Base-by-base conservation (phyloP, 2,329 filamentous ascomycete genomes). In the Aureobasidium zeae region DNA sequence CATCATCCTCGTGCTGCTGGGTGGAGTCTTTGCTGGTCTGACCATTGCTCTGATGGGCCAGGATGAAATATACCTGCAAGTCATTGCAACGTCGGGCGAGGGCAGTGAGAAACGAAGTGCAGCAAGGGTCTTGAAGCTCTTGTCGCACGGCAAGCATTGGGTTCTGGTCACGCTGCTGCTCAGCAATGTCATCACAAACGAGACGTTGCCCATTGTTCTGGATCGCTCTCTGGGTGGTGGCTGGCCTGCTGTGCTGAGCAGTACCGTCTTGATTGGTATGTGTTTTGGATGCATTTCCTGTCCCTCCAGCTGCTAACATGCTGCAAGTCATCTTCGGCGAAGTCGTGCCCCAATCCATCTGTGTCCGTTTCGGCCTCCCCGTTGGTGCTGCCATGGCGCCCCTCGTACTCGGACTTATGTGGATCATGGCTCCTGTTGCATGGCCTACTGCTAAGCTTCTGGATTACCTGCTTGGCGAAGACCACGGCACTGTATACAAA, bases 141-240 rank as follows among this genome's bases (percentile, higher is more conserved):
- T 98, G 45, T 79, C 86, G 51, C 83, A 77, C 55, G 91, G 91
- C 55, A 98, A 98, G 63, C 91, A 98, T 64, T 98, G 91, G 91
- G 89, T 98, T 15, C 71, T 98, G 46, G 91, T 98, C 43, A 96
- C 91, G 2, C 69, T 98, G 19, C 74, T 98, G 6, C 71, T 98
- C 45, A 87, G 87, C 62, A 98, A 98, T 62, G 91, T 98, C 58
- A 93, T 98, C 56, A 94, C 93, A 52, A 96, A 98, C 63, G 91
- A 96, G 66, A 93, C 89, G 2, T 71, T 95, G 11, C 91, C 91
- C 20, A 94, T 98, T 49, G 86, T 98, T 9, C 75, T 98, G 39
- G 91, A 98, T 64, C 75, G 91, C 45, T 94, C 87, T 45, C 76
- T 98, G 13, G 91, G 91, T 21, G 91, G 91, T 52, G 91, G 91